Evolutionary conservation across 305 asterid species (phyloP).

Genomic region (Salvia sclarea): DNA sequence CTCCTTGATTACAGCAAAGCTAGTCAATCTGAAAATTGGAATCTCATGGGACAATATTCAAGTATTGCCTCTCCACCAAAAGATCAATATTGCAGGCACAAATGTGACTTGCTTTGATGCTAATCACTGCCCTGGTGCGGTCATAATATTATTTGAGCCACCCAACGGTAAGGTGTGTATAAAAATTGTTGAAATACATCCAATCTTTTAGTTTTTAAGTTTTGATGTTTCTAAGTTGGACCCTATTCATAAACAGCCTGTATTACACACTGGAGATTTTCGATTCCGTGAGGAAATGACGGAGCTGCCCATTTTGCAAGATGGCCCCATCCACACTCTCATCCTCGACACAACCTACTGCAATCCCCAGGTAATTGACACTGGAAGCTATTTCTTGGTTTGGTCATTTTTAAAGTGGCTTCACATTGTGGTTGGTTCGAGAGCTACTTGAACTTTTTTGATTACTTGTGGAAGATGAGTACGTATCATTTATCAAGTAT

Average conservation of each 20-base stretch:
- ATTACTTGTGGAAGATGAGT: neutral
- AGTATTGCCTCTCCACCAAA: slow-evolving; percentile 83
- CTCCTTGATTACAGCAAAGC: slow-evolving; percentile 82
- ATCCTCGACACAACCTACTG: slow-evolving; percentile 96
- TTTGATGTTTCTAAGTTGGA: slow-evolving; percentile 26
- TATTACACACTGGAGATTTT: slow-evolving; percentile 93
- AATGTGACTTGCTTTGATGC: slow-evolving; percentile 92
- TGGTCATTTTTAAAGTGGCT: slow-evolving; percentile 3
- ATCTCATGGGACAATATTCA: slow-evolving; percentile 71
- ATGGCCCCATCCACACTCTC: slow-evolving; percentile 67
- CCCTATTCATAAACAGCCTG: slow-evolving; percentile 53
- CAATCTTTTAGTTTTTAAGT: neutral
- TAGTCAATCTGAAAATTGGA: slow-evolving; percentile 81
- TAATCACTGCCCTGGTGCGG: slow-evolving; percentile 97
- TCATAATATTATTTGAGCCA: slow-evolving; percentile 84
- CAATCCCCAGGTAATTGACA: slow-evolving; percentile 66
- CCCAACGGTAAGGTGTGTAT: slow-evolving; percentile 76
- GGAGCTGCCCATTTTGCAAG: slow-evolving; percentile 49
- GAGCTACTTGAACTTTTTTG: neutral
- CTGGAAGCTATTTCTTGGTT: neutral
- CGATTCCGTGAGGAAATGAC: slow-evolving; percentile 78
- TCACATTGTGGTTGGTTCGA: neutral
- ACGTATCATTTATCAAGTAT: neutral
- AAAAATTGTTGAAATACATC: slow-evolving; percentile 17
- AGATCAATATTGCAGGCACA: slow-evolving; percentile 70